Conservation (phyloP, 345 rosid genomes). For the sweet orange (Citrus sinensis) region DNA sequence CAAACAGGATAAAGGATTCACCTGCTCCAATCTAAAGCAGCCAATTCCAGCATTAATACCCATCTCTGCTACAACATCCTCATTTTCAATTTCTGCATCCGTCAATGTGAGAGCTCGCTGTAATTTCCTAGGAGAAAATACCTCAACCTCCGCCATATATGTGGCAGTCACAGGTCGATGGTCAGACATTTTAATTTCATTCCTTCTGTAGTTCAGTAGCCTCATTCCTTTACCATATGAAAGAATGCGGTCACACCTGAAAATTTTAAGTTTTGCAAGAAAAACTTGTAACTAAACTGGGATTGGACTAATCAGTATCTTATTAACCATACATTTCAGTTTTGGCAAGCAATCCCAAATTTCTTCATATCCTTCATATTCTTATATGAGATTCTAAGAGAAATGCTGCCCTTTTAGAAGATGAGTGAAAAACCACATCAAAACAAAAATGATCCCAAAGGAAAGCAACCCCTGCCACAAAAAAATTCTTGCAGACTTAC, state of each 20-base stretch:
- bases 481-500: constrained; percentile 30
- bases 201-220: constrained; percentile 64
- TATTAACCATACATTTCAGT: background rate
- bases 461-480: background rate
- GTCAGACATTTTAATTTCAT: constrained; percentile 75
- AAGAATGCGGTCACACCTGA: constrained; percentile 91
- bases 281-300: background rate
- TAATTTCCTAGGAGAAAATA: constrained; percentile 67
- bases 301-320: background rate
- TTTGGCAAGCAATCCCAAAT: background rate
- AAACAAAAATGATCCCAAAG: background rate
- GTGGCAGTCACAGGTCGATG: constrained; percentile 94
- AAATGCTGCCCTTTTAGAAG: background rate
- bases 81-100: constrained; percentile 77
- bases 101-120: constrained; percentile 86
- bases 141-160: constrained; percentile 81
- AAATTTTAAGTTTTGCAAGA: constrained; percentile 1
- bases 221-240: constrained; percentile 78
- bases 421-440: background rate
- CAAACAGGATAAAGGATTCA: constrained; percentile 17
- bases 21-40: constrained; percentile 32
- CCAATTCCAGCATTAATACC: constrained; percentile 30
- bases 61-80: constrained; percentile 27
- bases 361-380: background rate
- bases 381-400: background rate